Evolutionary conservation across 1,284 basidiomycete genomes (phyloP), one percentile per base, ranked within the genome.

Genomic region (Taiwanofungus camphoratus): DNA sequence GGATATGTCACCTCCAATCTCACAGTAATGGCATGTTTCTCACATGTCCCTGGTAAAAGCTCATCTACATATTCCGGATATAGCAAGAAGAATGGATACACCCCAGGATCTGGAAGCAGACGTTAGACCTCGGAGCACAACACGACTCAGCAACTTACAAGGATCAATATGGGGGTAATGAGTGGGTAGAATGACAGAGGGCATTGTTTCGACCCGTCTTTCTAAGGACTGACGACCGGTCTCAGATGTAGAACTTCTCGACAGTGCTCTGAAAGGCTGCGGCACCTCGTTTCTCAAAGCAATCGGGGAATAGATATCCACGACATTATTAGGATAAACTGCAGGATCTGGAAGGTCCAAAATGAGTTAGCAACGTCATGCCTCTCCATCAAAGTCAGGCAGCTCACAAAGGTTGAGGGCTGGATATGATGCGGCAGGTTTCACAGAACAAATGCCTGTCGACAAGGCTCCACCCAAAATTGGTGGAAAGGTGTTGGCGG

Each of bases 321-420:
- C 16, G 32, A 57, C 15, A 39, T 50, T 55, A 42, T 52, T 45
- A n/a, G 57, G 57, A 34, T 59, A 56, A 8, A 54, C 52, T 6
- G 52, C 47, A 19, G 52, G 52, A 45, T 59, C 57, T 57, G 35
- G 13, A 29, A 7, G 11, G 32, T n/a, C n/a, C 2, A 2, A 24
- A 42, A 31, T 44, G n/a, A 11, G 1, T 19, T n/a, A 9, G n/a
- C n/a, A 19, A 13, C 7, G 18, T 16, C 8, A 8, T 33, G 31
- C 7, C 9, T 16, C 15, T 18, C 15, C 12, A 45, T 8, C n/a
- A 31, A 16, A 4, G 24, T 15, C 33, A 24, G 23, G 29, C 2
- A 9, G 31, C 47, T 29, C 18, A 48, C 46, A 48, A 5, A 44
- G 18, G 18, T 41, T 29, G 19, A 49, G 19, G 8, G 12, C 11